These are phyloP conservation scores for Triticum dicoccoides DNA, from an alignment of 176 grass and related monocot genomes.

Conservation along the genomic window DNA sequence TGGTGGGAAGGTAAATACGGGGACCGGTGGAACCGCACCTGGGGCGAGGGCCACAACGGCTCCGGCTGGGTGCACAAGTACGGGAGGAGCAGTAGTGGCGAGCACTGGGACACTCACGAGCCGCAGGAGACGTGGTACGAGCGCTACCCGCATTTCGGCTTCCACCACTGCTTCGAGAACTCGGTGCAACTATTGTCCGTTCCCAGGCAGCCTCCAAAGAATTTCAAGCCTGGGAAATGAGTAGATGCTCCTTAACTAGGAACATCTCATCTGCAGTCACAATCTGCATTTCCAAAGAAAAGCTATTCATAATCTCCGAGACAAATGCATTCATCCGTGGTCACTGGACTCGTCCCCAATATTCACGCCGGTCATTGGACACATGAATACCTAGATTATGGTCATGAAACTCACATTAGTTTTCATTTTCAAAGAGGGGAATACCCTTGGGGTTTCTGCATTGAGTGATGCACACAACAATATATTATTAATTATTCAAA, in stretches of 20 bases:
- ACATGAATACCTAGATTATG: too few relatives aligned
- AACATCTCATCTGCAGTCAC: slow-evolving; percentile 18
- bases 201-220: slow-evolving; percentile 15
- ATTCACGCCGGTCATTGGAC: too few relatives aligned
- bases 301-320: background rate
- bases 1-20: slow-evolving; percentile 89
- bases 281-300: slow-evolving; percentile 1
- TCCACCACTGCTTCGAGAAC: slow-evolving; percentile 80
- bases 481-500: too few relatives aligned
- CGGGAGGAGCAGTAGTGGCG: slow-evolving; percentile 78
- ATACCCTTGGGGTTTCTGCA: too few relatives aligned
- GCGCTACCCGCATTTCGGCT: slow-evolving; percentile 77
- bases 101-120: slow-evolving; percentile 90
- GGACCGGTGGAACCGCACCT: slow-evolving; percentile 89
- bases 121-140: slow-evolving; percentile 87
- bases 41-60: slow-evolving; percentile 83
- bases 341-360: too few relatives aligned
- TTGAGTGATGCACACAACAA: too few relatives aligned
- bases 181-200: slow-evolving; percentile 78
- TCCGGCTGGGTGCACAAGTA: slow-evolving; percentile 95
- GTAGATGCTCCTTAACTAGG: slow-evolving; percentile 26
- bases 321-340: too few relatives aligned
- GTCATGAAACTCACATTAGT: too few relatives aligned
- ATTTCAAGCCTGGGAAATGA: background rate
- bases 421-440: too few relatives aligned